Conservation (phyloP, 805 yeast genomes). For the Spathaspora girioi region DNA sequence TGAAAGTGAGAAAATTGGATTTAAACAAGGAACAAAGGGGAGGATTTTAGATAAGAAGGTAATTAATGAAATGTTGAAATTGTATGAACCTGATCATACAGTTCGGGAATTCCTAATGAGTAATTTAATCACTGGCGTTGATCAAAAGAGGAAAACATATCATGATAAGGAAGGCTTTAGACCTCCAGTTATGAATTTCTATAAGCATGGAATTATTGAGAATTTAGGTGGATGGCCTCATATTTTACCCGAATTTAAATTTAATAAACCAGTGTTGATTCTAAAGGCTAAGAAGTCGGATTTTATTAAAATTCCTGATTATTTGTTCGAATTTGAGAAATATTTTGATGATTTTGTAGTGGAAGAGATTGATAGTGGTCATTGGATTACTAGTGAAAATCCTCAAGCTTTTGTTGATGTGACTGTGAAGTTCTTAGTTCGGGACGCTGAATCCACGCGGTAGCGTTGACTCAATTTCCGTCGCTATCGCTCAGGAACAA, state of each 20-base stretch:
- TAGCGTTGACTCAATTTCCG: not conserved
- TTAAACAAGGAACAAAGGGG: not conserved
- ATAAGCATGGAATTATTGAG: constrained; percentile 13
- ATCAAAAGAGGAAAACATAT: not conserved
- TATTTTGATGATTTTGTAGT: constrained; percentile 20
- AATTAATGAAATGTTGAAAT: constrained; percentile 19
- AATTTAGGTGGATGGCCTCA: constrained; percentile 25
- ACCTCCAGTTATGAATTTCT: constrained; percentile 21
- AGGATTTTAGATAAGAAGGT: constrained; percentile 1
- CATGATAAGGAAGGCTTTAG: constrained; percentile 7
- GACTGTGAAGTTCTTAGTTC: constrained; percentile 6
- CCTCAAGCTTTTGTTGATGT: constrained; percentile 26
- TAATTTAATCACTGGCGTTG: constrained; percentile 16
- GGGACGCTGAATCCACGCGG: not conserved
- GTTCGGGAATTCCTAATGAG: constrained; percentile 36
- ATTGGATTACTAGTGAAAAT: constrained; percentile 39
- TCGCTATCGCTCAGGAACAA: no score
- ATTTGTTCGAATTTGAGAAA: constrained; percentile 17
- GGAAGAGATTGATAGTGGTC: constrained; percentile 26
- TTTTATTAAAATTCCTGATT: constrained; percentile 33
- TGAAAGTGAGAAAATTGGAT: constrained; percentile 18
- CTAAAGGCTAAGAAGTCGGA: constrained; percentile 41
- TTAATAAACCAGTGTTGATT: constrained; percentile 36
- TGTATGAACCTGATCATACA: constrained; percentile 20
- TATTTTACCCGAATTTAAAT: constrained; percentile 9